Base-by-base conservation (phyloP, 768 basidiomycete genomes). In the Rhizopogon roseolus region DNA sequence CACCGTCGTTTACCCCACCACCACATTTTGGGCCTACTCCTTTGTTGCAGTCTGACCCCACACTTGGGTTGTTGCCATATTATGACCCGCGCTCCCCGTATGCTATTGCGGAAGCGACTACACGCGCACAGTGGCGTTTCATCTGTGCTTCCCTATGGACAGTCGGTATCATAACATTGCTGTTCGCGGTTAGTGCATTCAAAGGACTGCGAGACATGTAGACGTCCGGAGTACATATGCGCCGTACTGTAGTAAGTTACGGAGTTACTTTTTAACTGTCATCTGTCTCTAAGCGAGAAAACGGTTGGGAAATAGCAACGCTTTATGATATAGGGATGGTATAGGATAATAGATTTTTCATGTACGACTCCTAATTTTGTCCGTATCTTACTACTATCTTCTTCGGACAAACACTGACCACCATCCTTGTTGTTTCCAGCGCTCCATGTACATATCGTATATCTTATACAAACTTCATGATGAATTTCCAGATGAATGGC, bases 121-220 rank as follows among this genome's bases (percentile, higher is more conserved):
- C 56, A 42, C 66, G 80, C 27, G 78, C 79, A 34, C 67, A 67
- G 43, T 59, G 72, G 73, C 70, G 79, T 36, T 80, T 80, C 54
- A 54, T 74, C n/a, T 63, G 61, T 51, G 77, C 76, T 5, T 54
- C 71, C 16, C 34, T 71, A 14, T 76, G 75, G 71, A 75, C 70
- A 5, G 44, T 73, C 32, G 59, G 67, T 43, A 63, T 77, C 36
- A 57, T 69, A 32, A 48, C 57, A 17, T 59, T 68, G 19, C 48
- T 71, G 16, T 58, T 71, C 40, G 49, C 70, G 40, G 46, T 71
- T 49, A 60, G 60, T 50, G 63, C 32, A 44, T 57, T 63, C 62
- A 63, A 54, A 54, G 52, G 50, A 40, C 7, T 60, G 34, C 49
- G 36, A 28, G 52, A 45, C 16, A n/a, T 41, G 28, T 61, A n/a